Evolutionary conservation across 192 early-diverging fungal genomes (phyloP), one percentile per base, ranked within the genome.

Genomic region (Coemansia sp.): DNA sequence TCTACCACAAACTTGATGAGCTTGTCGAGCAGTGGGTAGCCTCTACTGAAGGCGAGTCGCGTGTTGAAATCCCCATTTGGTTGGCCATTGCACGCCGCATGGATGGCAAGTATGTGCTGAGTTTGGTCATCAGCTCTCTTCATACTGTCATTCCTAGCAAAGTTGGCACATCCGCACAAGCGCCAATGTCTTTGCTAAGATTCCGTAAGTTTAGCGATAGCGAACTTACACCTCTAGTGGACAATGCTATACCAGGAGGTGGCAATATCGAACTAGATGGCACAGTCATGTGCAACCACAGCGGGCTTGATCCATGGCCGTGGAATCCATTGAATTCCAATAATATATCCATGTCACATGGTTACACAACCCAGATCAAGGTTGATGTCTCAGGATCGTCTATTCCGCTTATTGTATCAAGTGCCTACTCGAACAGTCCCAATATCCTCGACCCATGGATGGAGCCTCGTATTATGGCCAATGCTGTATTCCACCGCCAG

Each of bases 291-390:
- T 52, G 53, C 63, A 54, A 22, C 23, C 47, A 59, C 2, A 59
- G 58, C 14, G 67, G 76, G 1, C 32, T 78, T 5, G 70, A 78
- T 3, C 58, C 67, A 4, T 78, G 76, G 76, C 76, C 76, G 7
- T 71, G 65, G 69, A 26, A 21, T 53, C 22, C 38, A 7, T 25
- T 31, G 5, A 60, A 71, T 22, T 19, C 21, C 0, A 34, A 19
- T 26, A 50, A 48, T 0, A 44, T 60, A 21, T 19, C 24, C 0
- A 62, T 58, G 54, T 14, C 50, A 7, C 53, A 59, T 7, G 63
- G 68, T 7, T 63, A 67, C 2, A 23, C 44, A 0, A 51, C 24
- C 28, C 69, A 72, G 8, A 26, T 65, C 4, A 61, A 48, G 16
- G 16, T 69, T 12, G 30, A 44, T 7, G 31, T 65, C 2, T 38